Evolutionary conservation across 345 rosid species (phyloP).

Genomic region (Lepidium aucheri): DNA sequence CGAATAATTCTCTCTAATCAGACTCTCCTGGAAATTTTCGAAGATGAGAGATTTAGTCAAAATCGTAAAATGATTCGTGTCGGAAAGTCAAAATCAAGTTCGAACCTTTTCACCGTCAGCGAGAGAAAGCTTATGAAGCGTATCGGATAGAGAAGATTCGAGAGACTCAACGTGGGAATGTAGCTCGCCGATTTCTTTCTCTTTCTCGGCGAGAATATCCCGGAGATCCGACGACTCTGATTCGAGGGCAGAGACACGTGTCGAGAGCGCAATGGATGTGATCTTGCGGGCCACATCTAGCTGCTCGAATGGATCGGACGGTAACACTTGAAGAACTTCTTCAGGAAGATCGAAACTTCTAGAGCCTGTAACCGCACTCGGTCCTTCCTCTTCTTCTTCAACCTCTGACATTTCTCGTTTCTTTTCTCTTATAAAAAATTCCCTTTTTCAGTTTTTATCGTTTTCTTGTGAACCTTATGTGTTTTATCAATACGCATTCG

Average conservation of each 20-base stretch:
- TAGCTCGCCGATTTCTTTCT: slow-evolving; percentile 52
- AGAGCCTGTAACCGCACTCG: slow-evolving; percentile 21
- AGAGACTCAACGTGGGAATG: slow-evolving; percentile 61
- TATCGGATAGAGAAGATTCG: slow-evolving; percentile 56
- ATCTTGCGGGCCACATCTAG: slow-evolving; percentile 96
- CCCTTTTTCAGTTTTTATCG: slow-evolving; percentile 6
- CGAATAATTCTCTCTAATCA: slow-evolving; percentile 57
- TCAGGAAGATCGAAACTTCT: slow-evolving; percentile 68
- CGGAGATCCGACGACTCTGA: slow-evolving; percentile 58
- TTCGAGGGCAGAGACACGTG: slow-evolving; percentile 85
- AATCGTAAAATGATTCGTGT: background rate
- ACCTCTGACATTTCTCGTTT: slow-evolving; percentile 16
- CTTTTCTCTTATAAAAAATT: background rate
- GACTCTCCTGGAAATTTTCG: slow-evolving; percentile 46
- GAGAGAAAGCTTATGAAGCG: slow-evolving; percentile 46
- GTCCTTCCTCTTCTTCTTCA: background rate
- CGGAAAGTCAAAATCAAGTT: background rate
- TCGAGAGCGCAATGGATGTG: slow-evolving; percentile 85
- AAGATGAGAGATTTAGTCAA: background rate
- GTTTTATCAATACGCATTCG: background rate
- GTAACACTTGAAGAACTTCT: slow-evolving; percentile 57
- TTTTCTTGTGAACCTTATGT: background rate
- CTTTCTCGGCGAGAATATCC: slow-evolving; percentile 50
- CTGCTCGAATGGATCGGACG: slow-evolving; percentile 92
- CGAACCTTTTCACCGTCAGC: slow-evolving; percentile 59